phyloP scores from a whole-genome alignment of 352 stramenopile species.

The Hyaloperonospora brassicae region DNA sequence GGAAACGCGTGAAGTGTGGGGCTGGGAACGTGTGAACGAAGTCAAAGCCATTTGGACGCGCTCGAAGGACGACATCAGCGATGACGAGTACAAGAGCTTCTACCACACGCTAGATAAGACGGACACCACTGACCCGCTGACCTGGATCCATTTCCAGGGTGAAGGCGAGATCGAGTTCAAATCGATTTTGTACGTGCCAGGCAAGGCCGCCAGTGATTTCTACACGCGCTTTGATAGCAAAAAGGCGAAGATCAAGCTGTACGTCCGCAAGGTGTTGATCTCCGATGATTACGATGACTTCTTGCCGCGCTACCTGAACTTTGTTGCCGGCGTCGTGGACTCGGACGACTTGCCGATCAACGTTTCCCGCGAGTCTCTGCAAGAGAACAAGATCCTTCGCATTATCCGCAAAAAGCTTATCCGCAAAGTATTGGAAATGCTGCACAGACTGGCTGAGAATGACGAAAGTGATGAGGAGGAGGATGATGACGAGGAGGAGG shows the following conservation, averaged over 20 bases:
- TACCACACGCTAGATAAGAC: constrained; percentile 93
- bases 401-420: constrained; percentile 99
- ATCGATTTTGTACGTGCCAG: constrained; percentile 96
- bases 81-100: constrained; percentile 99
- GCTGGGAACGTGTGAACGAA: constrained; percentile 96
- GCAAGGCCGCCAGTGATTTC: constrained; percentile 73
- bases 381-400: constrained; percentile 98
- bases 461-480: constrained; percentile 79
- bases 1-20: constrained; percentile 90
- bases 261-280: constrained; percentile 99
- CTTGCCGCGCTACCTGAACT: constrained; percentile 97
- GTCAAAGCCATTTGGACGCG: constrained; percentile 97
- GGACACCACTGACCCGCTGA: constrained; percentile 78
- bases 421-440: constrained; percentile 98
- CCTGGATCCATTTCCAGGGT: constrained; percentile 99
- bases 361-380: constrained; percentile 97
- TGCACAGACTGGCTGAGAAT: constrained; percentile 89
- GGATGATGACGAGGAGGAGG: constrained; percentile 40
- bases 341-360: constrained; percentile 99
- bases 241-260: constrained; percentile 93
- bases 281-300: constrained; percentile 97
- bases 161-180: constrained; percentile 99
- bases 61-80: constrained; percentile 92
- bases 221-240: constrained; percentile 90
- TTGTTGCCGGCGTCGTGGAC: constrained; percentile 98